Evolutionary conservation across 139 green algal genomes (phyloP).

Genomic region (Pseudopediastrum boryanum): DNA sequence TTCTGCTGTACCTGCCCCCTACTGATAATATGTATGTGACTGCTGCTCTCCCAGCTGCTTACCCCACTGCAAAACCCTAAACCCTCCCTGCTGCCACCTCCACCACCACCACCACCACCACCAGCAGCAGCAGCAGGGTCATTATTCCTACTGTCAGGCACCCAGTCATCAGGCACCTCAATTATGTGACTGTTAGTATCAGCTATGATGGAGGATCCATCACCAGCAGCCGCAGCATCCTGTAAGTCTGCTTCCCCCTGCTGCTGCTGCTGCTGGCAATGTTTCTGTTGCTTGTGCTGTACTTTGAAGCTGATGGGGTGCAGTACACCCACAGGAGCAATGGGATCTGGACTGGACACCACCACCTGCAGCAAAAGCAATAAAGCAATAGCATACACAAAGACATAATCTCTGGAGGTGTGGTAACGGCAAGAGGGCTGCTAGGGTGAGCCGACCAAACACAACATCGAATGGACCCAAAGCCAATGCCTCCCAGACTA

Average conservation of each 20-base stretch:
- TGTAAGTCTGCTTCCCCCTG: neutral
- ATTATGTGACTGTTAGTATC: no score
- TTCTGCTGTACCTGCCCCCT: neutral
- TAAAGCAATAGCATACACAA: neutral
- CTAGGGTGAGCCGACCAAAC: no score
- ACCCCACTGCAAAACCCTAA: no score
- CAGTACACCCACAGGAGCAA: slow-evolving; percentile 60
- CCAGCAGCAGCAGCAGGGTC: neutral
- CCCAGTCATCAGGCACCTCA: slow-evolving; percentile 46
- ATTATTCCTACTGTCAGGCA: no score
- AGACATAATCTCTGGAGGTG: neutral
- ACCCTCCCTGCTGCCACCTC: no score
- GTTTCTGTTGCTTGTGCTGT: slow-evolving; percentile 57
- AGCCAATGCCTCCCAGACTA: no score
- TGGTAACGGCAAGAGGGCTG: no score
- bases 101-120: no score
- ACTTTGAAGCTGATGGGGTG: slow-evolving; percentile 75
- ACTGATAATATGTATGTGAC: slow-evolving; percentile 14
- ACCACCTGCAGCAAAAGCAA: slow-evolving; percentile 50
- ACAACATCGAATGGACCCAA: no score
- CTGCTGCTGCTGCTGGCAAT: neutral
- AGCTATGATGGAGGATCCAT: neutral
- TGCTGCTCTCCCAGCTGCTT: no score
- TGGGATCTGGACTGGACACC: slow-evolving; percentile 42
- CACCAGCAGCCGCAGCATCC: slow-evolving; percentile 9